These are phyloP conservation scores for Monilinia vaccinii-corymbosi DNA, from an alignment of 2,329 filamentous ascomycete species.

Conservation along the genomic window DNA sequence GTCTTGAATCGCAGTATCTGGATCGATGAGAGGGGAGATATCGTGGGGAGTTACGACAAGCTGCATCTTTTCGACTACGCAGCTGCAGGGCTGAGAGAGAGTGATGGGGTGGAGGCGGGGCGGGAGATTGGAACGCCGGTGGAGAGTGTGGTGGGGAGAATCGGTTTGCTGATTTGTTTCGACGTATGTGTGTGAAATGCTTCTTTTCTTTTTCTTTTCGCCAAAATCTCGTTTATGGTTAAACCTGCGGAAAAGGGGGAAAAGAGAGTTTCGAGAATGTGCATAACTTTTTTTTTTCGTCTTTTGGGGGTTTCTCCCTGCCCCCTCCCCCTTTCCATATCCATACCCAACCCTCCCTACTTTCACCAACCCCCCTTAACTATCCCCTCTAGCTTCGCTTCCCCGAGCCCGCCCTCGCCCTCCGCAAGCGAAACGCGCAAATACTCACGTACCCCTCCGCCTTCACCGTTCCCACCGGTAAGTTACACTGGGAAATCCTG, in stretches of 20 bases:
- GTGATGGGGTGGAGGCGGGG: constrained; percentile 59
- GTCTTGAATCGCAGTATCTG: constrained; percentile 58
- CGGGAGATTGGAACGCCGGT: constrained; percentile 57
- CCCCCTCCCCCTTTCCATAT: neutral
- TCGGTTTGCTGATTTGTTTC: constrained; percentile 82
- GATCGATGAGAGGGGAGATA: constrained; percentile 52
- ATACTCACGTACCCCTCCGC: constrained; percentile 68
- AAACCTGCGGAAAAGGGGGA: neutral
- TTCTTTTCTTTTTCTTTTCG: no score
- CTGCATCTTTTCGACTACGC: constrained; percentile 77
- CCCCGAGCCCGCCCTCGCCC: constrained; percentile 61
- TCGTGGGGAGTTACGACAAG: constrained; percentile 67
- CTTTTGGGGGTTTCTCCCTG: no score
- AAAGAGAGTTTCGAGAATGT: no score
- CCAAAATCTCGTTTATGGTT: neutral
- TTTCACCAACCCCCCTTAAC: no score
- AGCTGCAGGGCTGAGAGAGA: constrained; percentile 48
- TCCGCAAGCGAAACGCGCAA: constrained; percentile 60
- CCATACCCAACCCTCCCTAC: neutral
- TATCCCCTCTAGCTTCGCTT: constrained; percentile 58
- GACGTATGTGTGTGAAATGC: constrained; percentile 57
- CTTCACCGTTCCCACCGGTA: constrained; percentile 79
- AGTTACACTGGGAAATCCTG: constrained; percentile 76
- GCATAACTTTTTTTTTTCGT: no score
- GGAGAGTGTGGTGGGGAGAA: constrained; percentile 59